phyloP scores from a whole-genome alignment of 1,139 yeast genomes.

The Tardiomyces digboiensis region DNA sequence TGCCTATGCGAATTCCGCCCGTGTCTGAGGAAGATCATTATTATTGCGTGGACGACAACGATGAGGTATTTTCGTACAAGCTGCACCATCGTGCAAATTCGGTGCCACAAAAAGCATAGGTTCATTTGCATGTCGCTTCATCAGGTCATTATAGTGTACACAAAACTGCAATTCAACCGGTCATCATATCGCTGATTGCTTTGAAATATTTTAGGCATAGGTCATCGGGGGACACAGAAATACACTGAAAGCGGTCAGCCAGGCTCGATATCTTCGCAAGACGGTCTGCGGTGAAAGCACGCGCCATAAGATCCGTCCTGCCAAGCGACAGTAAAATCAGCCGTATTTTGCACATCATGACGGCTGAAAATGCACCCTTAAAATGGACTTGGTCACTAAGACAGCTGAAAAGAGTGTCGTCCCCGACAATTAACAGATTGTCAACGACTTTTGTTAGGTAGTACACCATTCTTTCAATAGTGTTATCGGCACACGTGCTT shows the following conservation, averaged over 20 bases:
- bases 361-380: constrained; percentile 28
- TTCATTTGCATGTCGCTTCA: not conserved
- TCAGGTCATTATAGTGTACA: no score
- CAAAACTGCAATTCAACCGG: no score
- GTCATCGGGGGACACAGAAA: constrained; percentile 9
- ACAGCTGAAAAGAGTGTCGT: constrained; percentile 57
- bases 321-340: not conserved
- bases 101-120: not conserved
- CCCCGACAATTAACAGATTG: constrained; percentile 34
- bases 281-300: not conserved
- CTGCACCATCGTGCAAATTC: constrained; percentile 6
- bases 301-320: not conserved
- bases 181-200: constrained; percentile 10
- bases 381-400: constrained; percentile 61
- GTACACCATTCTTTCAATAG: constrained; percentile 5
- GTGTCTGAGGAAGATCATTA: constrained; percentile 24
- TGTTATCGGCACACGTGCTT: not conserved
- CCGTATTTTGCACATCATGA: constrained; percentile 26
- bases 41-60: constrained; percentile 25
- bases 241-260: constrained; percentile 3
- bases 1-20: constrained; percentile 26
- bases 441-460: constrained; percentile 39
- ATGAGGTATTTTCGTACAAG: constrained; percentile 23
- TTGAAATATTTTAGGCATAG: constrained; percentile 16
- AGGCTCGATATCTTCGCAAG: constrained; percentile 2